phyloP scores from a whole-genome alignment of 2,329 filamentous ascomycete genomes.

The Alternaria hordeiaustralica region DNA sequence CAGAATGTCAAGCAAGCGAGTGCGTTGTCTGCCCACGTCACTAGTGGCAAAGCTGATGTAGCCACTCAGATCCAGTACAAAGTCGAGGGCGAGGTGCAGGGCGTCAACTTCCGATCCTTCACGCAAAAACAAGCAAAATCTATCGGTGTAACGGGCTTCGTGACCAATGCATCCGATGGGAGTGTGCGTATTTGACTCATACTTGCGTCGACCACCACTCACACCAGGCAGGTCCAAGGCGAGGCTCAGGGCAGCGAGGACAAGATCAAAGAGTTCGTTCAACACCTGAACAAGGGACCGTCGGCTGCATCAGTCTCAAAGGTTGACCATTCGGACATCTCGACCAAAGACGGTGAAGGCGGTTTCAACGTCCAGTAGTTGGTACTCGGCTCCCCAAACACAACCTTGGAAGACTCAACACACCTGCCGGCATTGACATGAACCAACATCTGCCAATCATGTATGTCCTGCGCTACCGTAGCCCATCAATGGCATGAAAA shows the following conservation, averaged over 20 bases:
- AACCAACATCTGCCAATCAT: neutral
- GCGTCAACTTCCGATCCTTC: conserved; percentile 59
- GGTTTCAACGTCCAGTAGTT: conserved; percentile 58
- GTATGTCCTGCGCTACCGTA: neutral
- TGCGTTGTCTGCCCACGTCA: conserved; percentile 20
- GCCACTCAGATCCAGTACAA: conserved; percentile 54
- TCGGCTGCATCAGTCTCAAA: conserved; percentile 73
- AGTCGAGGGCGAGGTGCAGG: conserved; percentile 57
- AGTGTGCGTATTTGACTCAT: conserved; percentile 37
- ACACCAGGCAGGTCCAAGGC: conserved; percentile 73
- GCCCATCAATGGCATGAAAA: neutral
- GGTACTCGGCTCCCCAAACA: neutral
- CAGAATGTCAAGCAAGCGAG: conserved; percentile 46
- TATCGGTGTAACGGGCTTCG: conserved; percentile 55
- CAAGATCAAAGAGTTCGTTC: conserved; percentile 71
- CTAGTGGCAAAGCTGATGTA: conserved; percentile 24
- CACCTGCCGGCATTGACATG: neutral
- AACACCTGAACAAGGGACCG: conserved; percentile 78
- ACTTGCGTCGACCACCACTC: conserved; percentile 3
- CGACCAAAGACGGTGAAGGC: conserved; percentile 70
- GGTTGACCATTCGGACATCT: conserved; percentile 72
- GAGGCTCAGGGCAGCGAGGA: conserved; percentile 81
- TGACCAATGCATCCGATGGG: conserved; percentile 56
- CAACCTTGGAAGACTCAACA: neutral
- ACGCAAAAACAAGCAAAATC: conserved; percentile 53